Conservation (phyloP, 176 grass and related monocot species). For the Guadua angustifolia region DNA sequence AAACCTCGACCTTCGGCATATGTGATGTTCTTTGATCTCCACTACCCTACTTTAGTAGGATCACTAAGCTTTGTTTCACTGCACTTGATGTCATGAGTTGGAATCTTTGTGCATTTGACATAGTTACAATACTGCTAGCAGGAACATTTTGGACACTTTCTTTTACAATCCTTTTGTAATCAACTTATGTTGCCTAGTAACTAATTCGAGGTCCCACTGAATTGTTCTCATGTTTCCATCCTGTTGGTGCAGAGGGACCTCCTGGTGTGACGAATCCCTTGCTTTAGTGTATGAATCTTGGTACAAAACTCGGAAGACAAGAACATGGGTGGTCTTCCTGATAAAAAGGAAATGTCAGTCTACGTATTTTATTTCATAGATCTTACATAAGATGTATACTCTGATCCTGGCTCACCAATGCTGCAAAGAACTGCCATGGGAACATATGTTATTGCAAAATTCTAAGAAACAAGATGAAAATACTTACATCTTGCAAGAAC, state of each 20-base stretch:
- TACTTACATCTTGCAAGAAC: conserved; percentile 79
- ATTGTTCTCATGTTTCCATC: conserved; percentile 40
- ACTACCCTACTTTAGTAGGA: conserved; percentile 44
- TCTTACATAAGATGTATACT: conserved; percentile 98
- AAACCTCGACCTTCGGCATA: conserved; percentile 97
- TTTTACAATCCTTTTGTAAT: conserved; percentile 12
- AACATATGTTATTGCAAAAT: conserved; percentile 92
- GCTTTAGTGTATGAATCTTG: conserved; percentile 97
- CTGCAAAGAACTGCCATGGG: conserved; percentile 80
- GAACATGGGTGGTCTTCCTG: conserved; percentile 93
- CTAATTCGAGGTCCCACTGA: conserved; percentile 28
- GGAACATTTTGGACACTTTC: background rate
- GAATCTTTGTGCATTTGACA: conserved; percentile 23
- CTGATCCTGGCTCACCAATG: conserved; percentile 98
- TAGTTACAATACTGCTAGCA: background rate
- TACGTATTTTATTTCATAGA: conserved; percentile 86
- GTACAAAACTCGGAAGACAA: conserved; percentile 97
- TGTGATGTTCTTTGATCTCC: conserved; percentile 60
- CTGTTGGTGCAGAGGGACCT: conserved; percentile 69
- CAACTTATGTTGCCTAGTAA: conserved; percentile 22
- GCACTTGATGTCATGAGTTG: conserved; percentile 33
- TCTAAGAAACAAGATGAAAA: conserved; percentile 88
- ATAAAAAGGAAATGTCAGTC: conserved; percentile 69
- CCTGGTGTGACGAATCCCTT: conserved; percentile 96
- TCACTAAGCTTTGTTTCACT: conserved; percentile 33